Evolutionary conservation across 1,139 yeast species (phyloP).

Genomic region (Tardiomyces digboiensis): DNA sequence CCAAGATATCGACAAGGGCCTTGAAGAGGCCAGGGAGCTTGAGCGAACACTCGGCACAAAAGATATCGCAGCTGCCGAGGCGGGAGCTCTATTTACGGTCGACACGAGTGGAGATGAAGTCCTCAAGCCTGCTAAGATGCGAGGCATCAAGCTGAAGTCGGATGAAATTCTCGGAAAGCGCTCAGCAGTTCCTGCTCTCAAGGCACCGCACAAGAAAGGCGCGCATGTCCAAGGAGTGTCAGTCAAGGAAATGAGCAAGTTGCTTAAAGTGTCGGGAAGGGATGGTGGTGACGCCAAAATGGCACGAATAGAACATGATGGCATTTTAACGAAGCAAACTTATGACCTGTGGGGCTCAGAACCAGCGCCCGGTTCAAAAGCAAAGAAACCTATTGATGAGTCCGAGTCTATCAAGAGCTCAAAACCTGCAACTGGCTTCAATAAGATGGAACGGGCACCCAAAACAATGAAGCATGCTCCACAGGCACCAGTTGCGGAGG

Average conservation of each 20-base stretch:
- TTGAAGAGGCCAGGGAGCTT: slow-evolving; percentile 61
- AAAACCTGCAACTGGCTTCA: slow-evolving; percentile 11
- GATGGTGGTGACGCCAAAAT: slow-evolving; percentile 41
- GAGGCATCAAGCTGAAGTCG: slow-evolving; percentile 46
- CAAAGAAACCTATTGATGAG: slow-evolving; percentile 15
- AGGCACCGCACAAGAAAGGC: slow-evolving; percentile 29
- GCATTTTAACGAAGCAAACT: slow-evolving; percentile 8
- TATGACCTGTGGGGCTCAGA: slow-evolving; percentile 15
- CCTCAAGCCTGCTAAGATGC: slow-evolving; percentile 8
- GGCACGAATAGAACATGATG: slow-evolving; percentile 15
- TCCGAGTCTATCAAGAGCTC: slow-evolving; percentile 5
- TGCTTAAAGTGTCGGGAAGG: slow-evolving; percentile 76
- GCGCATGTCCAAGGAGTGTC: slow-evolving; percentile 54
- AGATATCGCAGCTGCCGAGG: slow-evolving; percentile 12
- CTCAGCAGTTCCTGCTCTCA: slow-evolving; percentile 68
- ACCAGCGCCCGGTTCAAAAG: slow-evolving; percentile 24
- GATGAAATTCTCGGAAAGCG: slow-evolving; percentile 63
- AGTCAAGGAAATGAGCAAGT: slow-evolving; percentile 53
- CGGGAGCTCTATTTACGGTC: slow-evolving; percentile 50
- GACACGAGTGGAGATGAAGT: slow-evolving; percentile 58
- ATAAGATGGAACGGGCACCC: slow-evolving; percentile 14
- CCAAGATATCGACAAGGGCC: slow-evolving; percentile 60
- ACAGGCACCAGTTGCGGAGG: slow-evolving; percentile 17
- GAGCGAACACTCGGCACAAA: slow-evolving; percentile 46
- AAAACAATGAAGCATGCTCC: slow-evolving; percentile 49